A percentile compares a stretch with the other conserved stretches of the same genome.
phyloP scores from a whole-genome alignment of 139 green algal genomes.

The Axilococcus clingmanii region DNA sequence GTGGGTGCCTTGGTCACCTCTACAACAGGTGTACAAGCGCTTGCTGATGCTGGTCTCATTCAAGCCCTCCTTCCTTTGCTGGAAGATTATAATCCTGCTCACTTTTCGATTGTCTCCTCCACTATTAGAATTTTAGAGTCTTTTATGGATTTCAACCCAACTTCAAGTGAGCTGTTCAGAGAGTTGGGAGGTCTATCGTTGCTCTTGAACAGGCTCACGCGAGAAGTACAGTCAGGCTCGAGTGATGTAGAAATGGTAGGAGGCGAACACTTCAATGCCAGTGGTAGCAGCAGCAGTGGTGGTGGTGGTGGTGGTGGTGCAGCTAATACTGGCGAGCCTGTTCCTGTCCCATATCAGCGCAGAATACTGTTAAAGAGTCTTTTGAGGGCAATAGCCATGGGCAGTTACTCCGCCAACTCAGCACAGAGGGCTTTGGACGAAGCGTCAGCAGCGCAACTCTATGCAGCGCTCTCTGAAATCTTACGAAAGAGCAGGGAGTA shows the following conservation, averaged over 20 bases:
- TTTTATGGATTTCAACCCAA: slow-evolving; percentile 77
- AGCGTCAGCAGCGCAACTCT: no score
- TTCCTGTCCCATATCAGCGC: slow-evolving; percentile 40
- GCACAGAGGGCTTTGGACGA: no score
- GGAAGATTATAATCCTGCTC: slow-evolving; percentile 32
- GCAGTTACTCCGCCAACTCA: no score
- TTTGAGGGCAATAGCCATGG: no score
- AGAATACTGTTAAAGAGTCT: slow-evolving; percentile 82
- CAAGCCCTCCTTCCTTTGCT: slow-evolving; percentile 78
- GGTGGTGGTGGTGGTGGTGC: neutral
- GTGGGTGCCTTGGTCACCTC: slow-evolving; percentile 58
- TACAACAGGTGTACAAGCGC: slow-evolving; percentile 34
- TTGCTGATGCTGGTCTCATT: slow-evolving; percentile 77
- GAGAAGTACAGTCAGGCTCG: slow-evolving; percentile 9
- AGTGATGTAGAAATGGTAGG: no score
- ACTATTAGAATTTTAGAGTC: slow-evolving; percentile 73
- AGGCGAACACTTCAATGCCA: slow-evolving; percentile 1
- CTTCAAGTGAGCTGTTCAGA: slow-evolving; percentile 56
- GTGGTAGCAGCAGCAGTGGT: slow-evolving; percentile 2
- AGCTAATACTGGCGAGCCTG: no score
- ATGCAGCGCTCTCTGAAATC: neutral
- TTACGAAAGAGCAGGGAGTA: slow-evolving; percentile 56
- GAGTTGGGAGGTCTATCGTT: slow-evolving; percentile 67
- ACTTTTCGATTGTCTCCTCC: slow-evolving; percentile 57
- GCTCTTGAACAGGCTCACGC: slow-evolving; percentile 4